Conservation (phyloP, 345 rosid genomes). For the Reutealis trisperma region DNA sequence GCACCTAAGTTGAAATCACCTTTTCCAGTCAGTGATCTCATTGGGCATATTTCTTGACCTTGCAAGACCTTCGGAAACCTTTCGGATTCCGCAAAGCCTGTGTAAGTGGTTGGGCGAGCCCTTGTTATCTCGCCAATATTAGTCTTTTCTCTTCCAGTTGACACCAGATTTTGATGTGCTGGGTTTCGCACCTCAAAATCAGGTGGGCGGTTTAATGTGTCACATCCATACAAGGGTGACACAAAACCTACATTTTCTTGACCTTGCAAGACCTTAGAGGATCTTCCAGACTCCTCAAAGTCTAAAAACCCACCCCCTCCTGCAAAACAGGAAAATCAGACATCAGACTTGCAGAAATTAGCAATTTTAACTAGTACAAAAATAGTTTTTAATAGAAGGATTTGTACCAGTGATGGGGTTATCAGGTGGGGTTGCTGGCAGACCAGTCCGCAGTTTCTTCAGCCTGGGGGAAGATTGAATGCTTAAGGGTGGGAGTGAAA, state of each 20-base stretch:
- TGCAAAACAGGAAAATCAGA: constrained; percentile 30
- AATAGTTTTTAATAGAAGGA: neutral
- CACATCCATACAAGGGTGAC: constrained; percentile 63
- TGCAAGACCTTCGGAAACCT: constrained; percentile 91
- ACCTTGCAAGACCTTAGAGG: constrained; percentile 99
- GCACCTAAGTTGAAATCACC: constrained; percentile 54
- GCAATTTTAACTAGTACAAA: neutral
- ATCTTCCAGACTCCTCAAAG: constrained; percentile 82
- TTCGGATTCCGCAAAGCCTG: constrained; percentile 63
- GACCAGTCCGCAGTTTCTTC: constrained; percentile 71
- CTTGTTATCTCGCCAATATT: constrained; percentile 41
- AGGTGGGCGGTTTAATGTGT: constrained; percentile 52
- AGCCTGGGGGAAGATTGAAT: constrained; percentile 78
- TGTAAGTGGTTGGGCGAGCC: constrained; percentile 41
- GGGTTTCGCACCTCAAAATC: constrained; percentile 65
- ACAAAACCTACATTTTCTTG: constrained; percentile 90
- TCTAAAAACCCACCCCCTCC: constrained; percentile 62
- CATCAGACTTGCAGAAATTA: neutral
- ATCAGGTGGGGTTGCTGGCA: constrained; percentile 50
- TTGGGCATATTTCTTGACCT: constrained; percentile 93
- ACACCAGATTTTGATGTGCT: constrained; percentile 49
- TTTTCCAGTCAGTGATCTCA: constrained; percentile 56
- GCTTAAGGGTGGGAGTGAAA: constrained; percentile 66
- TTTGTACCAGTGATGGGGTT: constrained; percentile 54
- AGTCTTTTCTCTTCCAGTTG: constrained; percentile 42